Conservation (phyloP, 495 filamentous ascomycete species). For the Penicillium herquei region DNA sequence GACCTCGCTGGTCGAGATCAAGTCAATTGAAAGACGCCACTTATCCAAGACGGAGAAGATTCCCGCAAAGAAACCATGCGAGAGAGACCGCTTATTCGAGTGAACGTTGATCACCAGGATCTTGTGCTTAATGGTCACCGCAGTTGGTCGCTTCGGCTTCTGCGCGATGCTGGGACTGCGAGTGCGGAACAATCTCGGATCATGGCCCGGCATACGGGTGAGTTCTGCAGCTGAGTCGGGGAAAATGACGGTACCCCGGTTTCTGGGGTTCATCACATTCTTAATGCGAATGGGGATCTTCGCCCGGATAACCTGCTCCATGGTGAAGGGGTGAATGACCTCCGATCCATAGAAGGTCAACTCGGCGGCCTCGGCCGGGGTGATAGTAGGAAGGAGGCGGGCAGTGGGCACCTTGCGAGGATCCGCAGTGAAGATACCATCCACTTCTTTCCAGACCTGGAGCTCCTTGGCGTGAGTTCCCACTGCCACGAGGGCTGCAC, state of each 20-base stretch:
- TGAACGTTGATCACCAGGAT: slow-evolving; percentile 94
- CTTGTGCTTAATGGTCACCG: slow-evolving; percentile 92
- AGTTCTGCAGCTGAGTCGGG: slow-evolving; percentile 47
- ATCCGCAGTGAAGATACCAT: slow-evolving; percentile 88
- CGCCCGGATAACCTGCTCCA: slow-evolving; percentile 95
- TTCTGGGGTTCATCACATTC: slow-evolving; percentile 93
- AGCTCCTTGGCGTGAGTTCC: slow-evolving; percentile 74
- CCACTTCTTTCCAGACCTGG: slow-evolving; percentile 92
- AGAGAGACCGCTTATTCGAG: slow-evolving; percentile 82
- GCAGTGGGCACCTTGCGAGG: slow-evolving; percentile 86
- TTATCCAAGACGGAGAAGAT: slow-evolving; percentile 85
- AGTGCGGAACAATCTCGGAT: slow-evolving; percentile 46
- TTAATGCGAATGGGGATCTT: slow-evolving; percentile 94
- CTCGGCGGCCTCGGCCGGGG: slow-evolving; percentile 84
- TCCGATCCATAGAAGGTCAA: slow-evolving; percentile 92
- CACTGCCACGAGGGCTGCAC: slow-evolving; percentile 78
- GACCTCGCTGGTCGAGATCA: slow-evolving; percentile 92
- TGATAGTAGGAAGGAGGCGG: slow-evolving; percentile 70
- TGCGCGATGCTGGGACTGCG: slow-evolving; percentile 47
- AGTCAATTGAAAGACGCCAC: slow-evolving; percentile 78
- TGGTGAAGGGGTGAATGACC: slow-evolving; percentile 96
- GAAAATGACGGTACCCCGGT: slow-evolving; percentile 83
- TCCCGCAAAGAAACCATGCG: slow-evolving; percentile 87
- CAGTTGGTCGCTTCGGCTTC: slow-evolving; percentile 73
- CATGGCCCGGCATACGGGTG: slow-evolving; percentile 46